Base-by-base conservation (phyloP, 768 basidiomycete genomes). In the Rhodotorula diobovata region DNA sequence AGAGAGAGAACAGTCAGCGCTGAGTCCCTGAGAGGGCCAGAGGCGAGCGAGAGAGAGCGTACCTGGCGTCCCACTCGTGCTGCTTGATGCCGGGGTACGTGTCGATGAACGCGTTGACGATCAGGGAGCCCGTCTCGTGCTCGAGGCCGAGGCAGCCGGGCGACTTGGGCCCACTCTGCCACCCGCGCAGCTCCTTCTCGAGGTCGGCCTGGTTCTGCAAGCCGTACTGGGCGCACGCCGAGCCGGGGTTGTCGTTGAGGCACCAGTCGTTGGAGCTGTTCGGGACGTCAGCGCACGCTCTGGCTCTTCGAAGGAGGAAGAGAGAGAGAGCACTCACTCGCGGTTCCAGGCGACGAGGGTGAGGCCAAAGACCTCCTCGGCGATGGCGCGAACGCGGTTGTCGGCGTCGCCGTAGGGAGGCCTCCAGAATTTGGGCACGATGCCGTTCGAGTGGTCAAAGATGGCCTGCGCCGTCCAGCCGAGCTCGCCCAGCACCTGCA, bases 381-480 rank as follows among this genome's bases (percentile, higher is more conserved):
- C 94, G 77, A 98, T 90, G 8, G 92, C 87, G 48, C 86, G 83
- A 43, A 95, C 90, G 59, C 94, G 86, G 80, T 85, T 85, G 78
- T 98, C 94, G 56, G 85, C 85, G 79, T 94, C 80, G 15, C 80
- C 79, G 48, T 62, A 92, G 15, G 91, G 91, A 4, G 91, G 91
- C n/a, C 91, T 82, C 93, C 93, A 96, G 83, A 84, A 93, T 58
- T 82, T 81, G 25, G 88, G 85, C n/a, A 87, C 77, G 25, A 83
- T 85, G 8, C 94, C 94, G 53, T 89, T 23, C 89, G 10, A 88
- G 1, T 87, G 87, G 79, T 92, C 87, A 74, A 87, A 86, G 70
- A 93, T 89, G 71, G 93, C 81, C 79, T 87, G 85, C 81, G 88
- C 84, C 8, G 90, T 87, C 88, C 89, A 93, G 20, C 91, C 91